Evolutionary conservation across 495 filamentous ascomycete species (phyloP).

Genomic region (Daldinia bambusicola): DNA sequence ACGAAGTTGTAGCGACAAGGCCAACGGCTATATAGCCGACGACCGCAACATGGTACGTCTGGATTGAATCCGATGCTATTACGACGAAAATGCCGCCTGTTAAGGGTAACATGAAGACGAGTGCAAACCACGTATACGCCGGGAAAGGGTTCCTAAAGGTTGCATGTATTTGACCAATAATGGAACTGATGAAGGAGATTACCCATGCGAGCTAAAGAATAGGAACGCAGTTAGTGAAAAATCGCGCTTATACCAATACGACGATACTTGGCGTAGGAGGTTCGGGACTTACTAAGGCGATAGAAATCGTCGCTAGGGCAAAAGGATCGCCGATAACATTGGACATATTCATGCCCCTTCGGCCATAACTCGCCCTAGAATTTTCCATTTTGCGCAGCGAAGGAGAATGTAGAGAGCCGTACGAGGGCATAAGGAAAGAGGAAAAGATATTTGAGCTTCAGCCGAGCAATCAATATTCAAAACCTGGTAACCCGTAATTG

Average conservation of each 20-base stretch:
- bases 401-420: constrained; percentile 77
- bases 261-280: background rate
- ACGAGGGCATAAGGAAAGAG: constrained; percentile 71
- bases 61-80: constrained; percentile 80
- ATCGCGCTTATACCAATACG: background rate
- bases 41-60: constrained; percentile 91
- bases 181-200: constrained; percentile 86
- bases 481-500: constrained; percentile 32
- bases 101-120: constrained; percentile 83
- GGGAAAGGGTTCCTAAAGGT: constrained; percentile 64
- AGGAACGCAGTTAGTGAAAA: constrained; percentile 40
- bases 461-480: constrained; percentile 28
- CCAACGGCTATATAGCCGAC: constrained; percentile 86
- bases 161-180: constrained; percentile 70
- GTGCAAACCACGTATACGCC: constrained; percentile 89
- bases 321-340: constrained; percentile 97
- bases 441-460: constrained; percentile 29
- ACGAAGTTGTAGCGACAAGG: constrained; percentile 83
- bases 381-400: constrained; percentile 86
- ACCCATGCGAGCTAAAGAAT: constrained; percentile 85
- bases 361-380: constrained; percentile 65
- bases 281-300: constrained; percentile 77
- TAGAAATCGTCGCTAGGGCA: constrained; percentile 91
- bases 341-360: constrained; percentile 74
- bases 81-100: constrained; percentile 83